A percentile compares a stretch with the other conserved stretches of the same genome.
phyloP scores from a whole-genome alignment of 352 stramenopile genomes.

The Globisporangium viniferum region DNA sequence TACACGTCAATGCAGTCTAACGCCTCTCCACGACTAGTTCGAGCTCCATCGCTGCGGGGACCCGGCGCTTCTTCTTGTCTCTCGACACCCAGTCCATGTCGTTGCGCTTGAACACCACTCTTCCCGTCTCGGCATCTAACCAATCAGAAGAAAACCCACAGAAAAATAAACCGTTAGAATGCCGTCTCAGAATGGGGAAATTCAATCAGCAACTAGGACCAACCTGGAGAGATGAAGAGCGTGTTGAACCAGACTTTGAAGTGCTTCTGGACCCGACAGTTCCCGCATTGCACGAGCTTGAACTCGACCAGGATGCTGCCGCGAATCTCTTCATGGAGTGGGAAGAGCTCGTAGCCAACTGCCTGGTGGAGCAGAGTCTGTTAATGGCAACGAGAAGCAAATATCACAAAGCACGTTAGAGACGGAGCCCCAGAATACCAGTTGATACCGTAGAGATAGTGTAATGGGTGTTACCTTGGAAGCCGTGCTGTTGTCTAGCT shows the following conservation, averaged over 20 bases:
- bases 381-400: neutral
- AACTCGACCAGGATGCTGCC: constrained; percentile 66
- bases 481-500: constrained; percentile 23
- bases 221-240: constrained; percentile 36
- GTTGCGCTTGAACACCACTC: constrained; percentile 34
- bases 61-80: constrained; percentile 57
- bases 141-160: neutral
- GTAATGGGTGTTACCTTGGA: constrained; percentile 20
- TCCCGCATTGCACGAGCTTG: constrained; percentile 29
- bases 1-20: neutral
- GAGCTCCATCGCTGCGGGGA: constrained; percentile 65
- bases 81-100: constrained; percentile 67
- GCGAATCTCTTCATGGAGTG: constrained; percentile 38
- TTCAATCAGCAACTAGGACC: neutral
- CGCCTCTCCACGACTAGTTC: constrained; percentile 34
- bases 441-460: no score
- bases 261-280: constrained; percentile 52
- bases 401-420: neutral
- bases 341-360: constrained; percentile 44
- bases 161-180: neutral
- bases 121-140: constrained; percentile 33
- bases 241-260: constrained; percentile 81
- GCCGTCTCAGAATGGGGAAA: neutral
- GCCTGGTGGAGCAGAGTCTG: constrained; percentile 44
- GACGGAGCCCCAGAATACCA: neutral